Percentiles rank a stretch among this genome's conserved stretches.
Evolutionary conservation across 83 land plant genomes (phyloP).

Genomic region (Picea engelmannii): DNA sequence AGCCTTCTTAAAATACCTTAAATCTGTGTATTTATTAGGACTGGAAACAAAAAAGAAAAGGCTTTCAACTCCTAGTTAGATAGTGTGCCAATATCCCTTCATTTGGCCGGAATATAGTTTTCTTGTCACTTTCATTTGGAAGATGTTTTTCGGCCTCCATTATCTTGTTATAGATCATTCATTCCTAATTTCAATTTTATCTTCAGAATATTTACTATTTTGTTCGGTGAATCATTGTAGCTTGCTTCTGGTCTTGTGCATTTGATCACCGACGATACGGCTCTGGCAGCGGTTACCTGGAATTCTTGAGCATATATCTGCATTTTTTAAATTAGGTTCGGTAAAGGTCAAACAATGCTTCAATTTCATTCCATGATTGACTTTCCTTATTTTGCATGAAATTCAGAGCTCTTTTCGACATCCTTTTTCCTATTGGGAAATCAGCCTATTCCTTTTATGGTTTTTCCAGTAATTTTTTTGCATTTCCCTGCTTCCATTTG

Average conservation of each 20-base stretch:
- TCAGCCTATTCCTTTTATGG: not conserved
- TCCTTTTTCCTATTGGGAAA: not conserved
- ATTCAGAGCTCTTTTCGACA: not conserved
- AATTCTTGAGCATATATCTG: not conserved
- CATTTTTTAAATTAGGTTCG: not conserved
- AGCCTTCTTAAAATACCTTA: not conserved
- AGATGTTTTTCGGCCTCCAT: not conserved
- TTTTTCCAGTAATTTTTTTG: too few relatives aligned
- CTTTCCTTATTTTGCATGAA: not conserved
- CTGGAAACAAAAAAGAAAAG: not conserved
- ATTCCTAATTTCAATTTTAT: not conserved
- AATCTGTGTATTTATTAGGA: not conserved
- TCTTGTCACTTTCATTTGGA: not conserved
- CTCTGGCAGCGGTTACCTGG: not conserved
- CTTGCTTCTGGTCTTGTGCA: not conserved
- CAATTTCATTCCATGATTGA: not conserved
- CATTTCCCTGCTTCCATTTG: too few relatives aligned
- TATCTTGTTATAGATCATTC: not conserved
- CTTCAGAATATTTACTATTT: slow-evolving; percentile 1
- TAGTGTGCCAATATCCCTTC: not conserved
- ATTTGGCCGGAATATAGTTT: not conserved
- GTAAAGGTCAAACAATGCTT: not conserved
- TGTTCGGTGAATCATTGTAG: not conserved
- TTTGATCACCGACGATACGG: not conserved
- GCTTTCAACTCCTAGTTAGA: not conserved